phyloP scores from a whole-genome alignment of 139 green algal species.

The Chlorella sp. region DNA sequence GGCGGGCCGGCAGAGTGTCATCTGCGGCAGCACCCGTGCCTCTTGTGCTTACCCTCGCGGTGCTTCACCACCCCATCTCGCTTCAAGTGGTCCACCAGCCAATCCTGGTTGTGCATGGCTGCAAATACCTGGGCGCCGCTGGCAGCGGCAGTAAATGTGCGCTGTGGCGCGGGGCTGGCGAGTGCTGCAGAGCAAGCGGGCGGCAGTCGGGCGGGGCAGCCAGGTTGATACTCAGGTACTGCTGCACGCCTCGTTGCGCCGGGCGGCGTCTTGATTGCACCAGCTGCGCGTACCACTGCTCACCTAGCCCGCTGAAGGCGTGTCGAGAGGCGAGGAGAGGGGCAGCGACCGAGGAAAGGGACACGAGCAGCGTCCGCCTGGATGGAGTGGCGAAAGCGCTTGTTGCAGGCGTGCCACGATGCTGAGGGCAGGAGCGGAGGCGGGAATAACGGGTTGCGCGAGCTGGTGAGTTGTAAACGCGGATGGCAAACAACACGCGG shows the following conservation, averaged over 20 bases:
- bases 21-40: not conserved
- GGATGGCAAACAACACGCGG: too few species aligned
- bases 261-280: not conserved
- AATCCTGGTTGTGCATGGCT: constrained; percentile 18
- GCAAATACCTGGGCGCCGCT: not conserved
- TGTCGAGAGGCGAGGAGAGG: not conserved
- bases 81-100: constrained; percentile 22
- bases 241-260: not conserved
- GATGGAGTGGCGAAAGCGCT: too few species aligned
- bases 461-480: too few species aligned
- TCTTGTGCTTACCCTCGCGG: not conserved
- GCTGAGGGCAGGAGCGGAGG: too few species aligned
- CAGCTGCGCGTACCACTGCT: not conserved
- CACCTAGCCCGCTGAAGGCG: not conserved
- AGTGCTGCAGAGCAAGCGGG: not conserved
- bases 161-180: not conserved
- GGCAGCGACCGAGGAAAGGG: not conserved
- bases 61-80: constrained; percentile 6
- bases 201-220: not conserved
- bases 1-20: not conserved
- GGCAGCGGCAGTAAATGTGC: too few species aligned
- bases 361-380: too few species aligned
- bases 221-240: not conserved
- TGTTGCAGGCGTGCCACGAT: too few species aligned
- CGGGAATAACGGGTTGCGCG: too few species aligned